phyloP scores from a whole-genome alignment of 768 basidiomycete genomes.

The Leucogyrophana mollusca region DNA sequence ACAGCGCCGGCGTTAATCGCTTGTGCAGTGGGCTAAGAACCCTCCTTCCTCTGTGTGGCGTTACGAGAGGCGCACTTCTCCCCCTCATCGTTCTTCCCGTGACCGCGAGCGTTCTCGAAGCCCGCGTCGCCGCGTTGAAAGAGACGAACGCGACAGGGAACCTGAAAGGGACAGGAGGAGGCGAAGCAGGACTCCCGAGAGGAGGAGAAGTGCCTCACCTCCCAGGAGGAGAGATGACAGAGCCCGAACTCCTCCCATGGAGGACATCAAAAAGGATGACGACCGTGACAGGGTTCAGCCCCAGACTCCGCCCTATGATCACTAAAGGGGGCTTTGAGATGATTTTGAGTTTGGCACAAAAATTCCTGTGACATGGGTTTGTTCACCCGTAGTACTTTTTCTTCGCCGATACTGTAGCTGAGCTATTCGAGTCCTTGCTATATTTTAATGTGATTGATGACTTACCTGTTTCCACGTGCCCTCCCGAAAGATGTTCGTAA shows the following conservation, averaged over 20 bases:
- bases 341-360: not conserved
- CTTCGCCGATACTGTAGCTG: not conserved
- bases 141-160: slow-evolving; percentile 33
- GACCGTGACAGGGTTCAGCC: slow-evolving; percentile 46
- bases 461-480: too few relatives aligned
- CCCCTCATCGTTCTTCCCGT: slow-evolving; percentile 35
- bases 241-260: slow-evolving; percentile 50
- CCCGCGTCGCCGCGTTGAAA: slow-evolving; percentile 43
- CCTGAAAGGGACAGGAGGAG: slow-evolving; percentile 39
- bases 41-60: slow-evolving; percentile 85
- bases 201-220: slow-evolving; percentile 45
- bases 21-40: slow-evolving; percentile 71
- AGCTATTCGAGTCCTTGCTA: slow-evolving; percentile 1
- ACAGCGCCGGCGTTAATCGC: not conserved
- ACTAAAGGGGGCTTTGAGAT: slow-evolving; percentile 26
- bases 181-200: slow-evolving; percentile 49
- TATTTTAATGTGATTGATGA: slow-evolving; percentile 4
- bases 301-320: slow-evolving; percentile 61
- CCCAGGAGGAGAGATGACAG: slow-evolving; percentile 45
- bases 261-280: slow-evolving; percentile 43
- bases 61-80: slow-evolving; percentile 56
- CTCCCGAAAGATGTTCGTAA: too few relatives aligned
- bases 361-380: not conserved
- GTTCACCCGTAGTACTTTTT: slow-evolving; percentile 5
- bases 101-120: slow-evolving; percentile 51